These are phyloP conservation scores for Sedum album DNA, from an alignment of 164 flowering plant genomes.

Conservation along the genomic window DNA sequence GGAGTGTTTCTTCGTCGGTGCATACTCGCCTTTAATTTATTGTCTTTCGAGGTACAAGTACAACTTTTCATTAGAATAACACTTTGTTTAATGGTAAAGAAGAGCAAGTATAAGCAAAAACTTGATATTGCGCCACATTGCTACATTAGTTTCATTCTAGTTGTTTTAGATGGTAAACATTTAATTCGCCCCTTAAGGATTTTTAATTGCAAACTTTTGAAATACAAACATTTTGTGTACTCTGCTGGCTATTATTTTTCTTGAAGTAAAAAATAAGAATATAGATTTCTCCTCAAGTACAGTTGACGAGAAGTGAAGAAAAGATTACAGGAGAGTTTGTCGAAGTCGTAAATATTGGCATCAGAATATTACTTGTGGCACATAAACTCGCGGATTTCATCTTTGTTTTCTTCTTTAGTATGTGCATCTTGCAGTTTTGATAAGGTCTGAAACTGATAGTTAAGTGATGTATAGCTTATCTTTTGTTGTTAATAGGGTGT, in stretches of 20 bases:
- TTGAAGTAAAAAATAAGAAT: not conserved
- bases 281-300: not conserved
- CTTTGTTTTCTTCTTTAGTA: not conserved
- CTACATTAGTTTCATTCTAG: not conserved
- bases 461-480: not conserved
- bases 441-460: not conserved
- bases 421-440: not conserved
- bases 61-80: not conserved
- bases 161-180: not conserved
- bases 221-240: not conserved
- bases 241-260: not conserved
- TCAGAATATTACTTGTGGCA: not conserved
- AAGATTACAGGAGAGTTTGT: not conserved
- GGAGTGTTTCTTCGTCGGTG: constrained; percentile 85
- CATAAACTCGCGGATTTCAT: not conserved
- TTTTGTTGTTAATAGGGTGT: constrained; percentile 44
- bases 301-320: not conserved
- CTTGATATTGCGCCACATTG: not conserved
- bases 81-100: not conserved
- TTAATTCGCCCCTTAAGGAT: too few relatives aligned
- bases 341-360: not conserved
- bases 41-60: constrained; percentile 88
- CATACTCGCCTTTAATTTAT: constrained; percentile 58
- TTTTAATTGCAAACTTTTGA: too few relatives aligned
- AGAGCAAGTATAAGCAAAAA: not conserved